Evolutionary conservation across 1,284 basidiomycete species (phyloP).

Genomic region (Tremellales sp.): DNA sequence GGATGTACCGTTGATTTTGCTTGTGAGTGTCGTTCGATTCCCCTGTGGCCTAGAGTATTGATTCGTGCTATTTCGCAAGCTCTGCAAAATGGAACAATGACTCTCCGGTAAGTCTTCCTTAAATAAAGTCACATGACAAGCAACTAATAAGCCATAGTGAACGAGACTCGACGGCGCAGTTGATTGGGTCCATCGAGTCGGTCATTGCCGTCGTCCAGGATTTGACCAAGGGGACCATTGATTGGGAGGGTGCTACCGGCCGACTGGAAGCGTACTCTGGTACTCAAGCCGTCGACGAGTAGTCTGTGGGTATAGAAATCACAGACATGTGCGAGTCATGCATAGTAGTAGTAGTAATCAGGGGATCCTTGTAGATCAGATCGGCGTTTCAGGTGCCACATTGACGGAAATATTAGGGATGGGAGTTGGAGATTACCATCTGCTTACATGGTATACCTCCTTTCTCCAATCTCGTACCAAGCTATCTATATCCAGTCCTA

Average conservation of each 20-base stretch:
- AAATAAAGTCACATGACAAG: background rate
- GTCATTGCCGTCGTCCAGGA: conserved; percentile 77
- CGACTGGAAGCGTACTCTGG: conserved; percentile 79
- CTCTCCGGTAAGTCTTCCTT: conserved; percentile 57
- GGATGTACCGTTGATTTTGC: conserved; percentile 97
- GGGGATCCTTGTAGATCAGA: background rate
- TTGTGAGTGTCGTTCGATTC: conserved; percentile 58
- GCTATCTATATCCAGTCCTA: too few relatives aligned
- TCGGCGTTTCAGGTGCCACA: background rate
- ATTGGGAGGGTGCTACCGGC: conserved; percentile 74
- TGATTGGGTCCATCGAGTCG: conserved; percentile 88
- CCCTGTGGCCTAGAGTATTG: conserved; percentile 1
- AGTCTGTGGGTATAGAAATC: too few relatives aligned
- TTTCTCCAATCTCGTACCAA: too few relatives aligned
- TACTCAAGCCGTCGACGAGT: conserved; percentile 70
- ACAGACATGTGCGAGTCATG: too few relatives aligned
- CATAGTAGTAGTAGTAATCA: background rate
- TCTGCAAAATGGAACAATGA: conserved; percentile 81
- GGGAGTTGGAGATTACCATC: too few relatives aligned
- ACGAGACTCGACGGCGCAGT: conserved; percentile 88
- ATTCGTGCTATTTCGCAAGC: conserved; percentile 51
- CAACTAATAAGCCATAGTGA: conserved; percentile 56
- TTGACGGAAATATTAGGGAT: background rate
- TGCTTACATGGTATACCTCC: too few relatives aligned
- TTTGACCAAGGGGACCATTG: conserved; percentile 66